Conservation (phyloP, 306 rosid genomes). For the Crataegus laevigata region DNA sequence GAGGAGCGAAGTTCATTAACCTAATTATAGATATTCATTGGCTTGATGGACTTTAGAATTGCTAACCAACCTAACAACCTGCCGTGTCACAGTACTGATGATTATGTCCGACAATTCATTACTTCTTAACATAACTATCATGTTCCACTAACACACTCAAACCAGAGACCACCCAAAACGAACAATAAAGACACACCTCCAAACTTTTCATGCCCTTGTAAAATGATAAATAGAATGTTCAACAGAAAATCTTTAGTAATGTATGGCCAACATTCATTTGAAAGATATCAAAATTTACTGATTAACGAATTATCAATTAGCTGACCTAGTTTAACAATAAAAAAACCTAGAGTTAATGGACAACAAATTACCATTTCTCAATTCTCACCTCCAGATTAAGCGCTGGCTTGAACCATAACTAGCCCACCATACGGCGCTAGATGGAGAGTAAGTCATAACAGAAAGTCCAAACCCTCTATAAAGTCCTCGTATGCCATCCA, state of each 20-base stretch:
- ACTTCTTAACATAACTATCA: neutral
- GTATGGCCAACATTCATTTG: neutral
- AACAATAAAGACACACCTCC: neutral
- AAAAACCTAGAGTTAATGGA: neutral
- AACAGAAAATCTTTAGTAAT: neutral
- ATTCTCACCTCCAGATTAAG: constrained; percentile 83
- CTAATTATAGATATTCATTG: neutral
- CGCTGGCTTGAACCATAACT: constrained; percentile 93
- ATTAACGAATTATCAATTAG: neutral
- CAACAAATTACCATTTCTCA: constrained; percentile 43
- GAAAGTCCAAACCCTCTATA: constrained; percentile 90
- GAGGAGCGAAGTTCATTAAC: neutral
- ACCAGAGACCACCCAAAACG: neutral
- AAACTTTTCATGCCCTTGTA: neutral
- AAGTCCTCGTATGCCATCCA: constrained; percentile 69
- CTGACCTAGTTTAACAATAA: neutral
- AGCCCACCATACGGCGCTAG: constrained; percentile 98
- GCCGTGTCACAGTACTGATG: neutral
- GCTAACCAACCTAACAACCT: neutral
- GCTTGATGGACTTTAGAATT: neutral
- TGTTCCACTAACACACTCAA: neutral
- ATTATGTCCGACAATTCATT: neutral
- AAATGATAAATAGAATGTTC: neutral
- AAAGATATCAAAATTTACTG: neutral
- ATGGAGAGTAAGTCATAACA: constrained; percentile 82